Conservation (phyloP, 2,329 filamentous ascomycete genomes). For the Diaporthe longicolla region DNA sequence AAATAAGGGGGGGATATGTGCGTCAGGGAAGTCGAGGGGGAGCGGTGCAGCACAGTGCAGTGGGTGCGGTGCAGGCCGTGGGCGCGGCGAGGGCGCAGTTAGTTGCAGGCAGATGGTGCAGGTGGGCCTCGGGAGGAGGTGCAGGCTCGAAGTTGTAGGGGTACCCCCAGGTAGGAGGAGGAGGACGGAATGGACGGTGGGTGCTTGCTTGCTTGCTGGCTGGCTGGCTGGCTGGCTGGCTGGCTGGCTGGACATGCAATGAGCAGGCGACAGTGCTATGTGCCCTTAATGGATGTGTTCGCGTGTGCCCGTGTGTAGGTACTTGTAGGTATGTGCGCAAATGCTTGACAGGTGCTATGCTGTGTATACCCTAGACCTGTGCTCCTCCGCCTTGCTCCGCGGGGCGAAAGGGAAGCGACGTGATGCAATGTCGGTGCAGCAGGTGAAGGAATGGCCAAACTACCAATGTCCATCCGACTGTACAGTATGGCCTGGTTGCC, state of each 20-base stretch:
- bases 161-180: not conserved
- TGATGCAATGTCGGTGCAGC: constrained; percentile 19
- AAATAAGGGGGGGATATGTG: constrained; percentile 34
- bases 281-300: not conserved
- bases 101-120: not conserved
- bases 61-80: constrained; percentile 13
- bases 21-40: constrained; percentile 30
- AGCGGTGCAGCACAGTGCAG: constrained; percentile 8
- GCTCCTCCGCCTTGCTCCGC: not conserved
- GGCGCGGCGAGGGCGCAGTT: constrained; percentile 12
- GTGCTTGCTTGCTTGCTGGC: not conserved
- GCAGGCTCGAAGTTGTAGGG: constrained; percentile 6
- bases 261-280: constrained; percentile 7
- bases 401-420: constrained; percentile 6
- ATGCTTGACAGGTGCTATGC: constrained; percentile 23
- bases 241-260: constrained; percentile 26
- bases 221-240: not conserved
- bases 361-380: not conserved
- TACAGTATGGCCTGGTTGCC: not conserved
- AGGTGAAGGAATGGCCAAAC: constrained; percentile 12
- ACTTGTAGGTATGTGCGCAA: not conserved
- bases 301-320: not conserved
- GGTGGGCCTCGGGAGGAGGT: constrained; percentile 21
- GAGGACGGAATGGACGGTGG: not conserved
- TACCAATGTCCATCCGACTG: not conserved